Percentiles rank a stretch among this genome's conserved stretches.
These are phyloP conservation scores for Moesziomyces sp. DNA, from an alignment of 1,284 basidiomycete genomes.

Conservation along the genomic window DNA sequence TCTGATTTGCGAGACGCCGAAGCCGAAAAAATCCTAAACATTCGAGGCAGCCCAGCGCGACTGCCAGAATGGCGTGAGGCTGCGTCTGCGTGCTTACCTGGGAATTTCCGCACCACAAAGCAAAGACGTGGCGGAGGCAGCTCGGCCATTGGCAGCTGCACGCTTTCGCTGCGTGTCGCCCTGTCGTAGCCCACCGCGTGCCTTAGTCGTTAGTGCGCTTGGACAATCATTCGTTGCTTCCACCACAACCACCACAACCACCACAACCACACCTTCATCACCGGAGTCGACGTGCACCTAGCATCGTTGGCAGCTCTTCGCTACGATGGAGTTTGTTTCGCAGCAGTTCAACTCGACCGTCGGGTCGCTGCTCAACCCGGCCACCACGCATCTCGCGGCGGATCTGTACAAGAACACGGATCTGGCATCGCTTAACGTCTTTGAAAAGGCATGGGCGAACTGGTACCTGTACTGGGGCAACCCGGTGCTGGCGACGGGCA, in stretches of 20 bases:
- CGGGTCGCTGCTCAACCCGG: conserved; percentile 42
- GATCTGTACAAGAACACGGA: conserved; percentile 63
- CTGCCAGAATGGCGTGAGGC: background rate
- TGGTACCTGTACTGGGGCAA: conserved; percentile 73
- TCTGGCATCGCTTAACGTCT: conserved; percentile 48
- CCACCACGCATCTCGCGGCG: conserved; percentile 67
- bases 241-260: conserved; percentile 2
- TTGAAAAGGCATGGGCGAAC: conserved; percentile 68
- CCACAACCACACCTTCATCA: background rate
- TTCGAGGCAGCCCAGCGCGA: background rate
- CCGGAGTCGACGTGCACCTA: conserved; percentile 7
- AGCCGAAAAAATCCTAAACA: background rate
- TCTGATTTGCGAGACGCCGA: conserved; percentile 2
- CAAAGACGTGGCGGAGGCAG: background rate
- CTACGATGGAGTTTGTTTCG: conserved; percentile 47
- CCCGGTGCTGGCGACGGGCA: conserved; percentile 90
- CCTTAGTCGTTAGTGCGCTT: no score
- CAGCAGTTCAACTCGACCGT: conserved; percentile 51
- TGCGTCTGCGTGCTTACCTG: conserved; percentile 19
- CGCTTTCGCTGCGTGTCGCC: conserved; percentile 2
- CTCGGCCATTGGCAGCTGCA: background rate
- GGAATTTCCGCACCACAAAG: background rate
- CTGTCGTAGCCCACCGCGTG: background rate
- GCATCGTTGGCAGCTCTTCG: background rate
- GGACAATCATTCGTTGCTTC: background rate